Conservation (phyloP, 345 rosid genomes). For the Linum trigynum region DNA sequence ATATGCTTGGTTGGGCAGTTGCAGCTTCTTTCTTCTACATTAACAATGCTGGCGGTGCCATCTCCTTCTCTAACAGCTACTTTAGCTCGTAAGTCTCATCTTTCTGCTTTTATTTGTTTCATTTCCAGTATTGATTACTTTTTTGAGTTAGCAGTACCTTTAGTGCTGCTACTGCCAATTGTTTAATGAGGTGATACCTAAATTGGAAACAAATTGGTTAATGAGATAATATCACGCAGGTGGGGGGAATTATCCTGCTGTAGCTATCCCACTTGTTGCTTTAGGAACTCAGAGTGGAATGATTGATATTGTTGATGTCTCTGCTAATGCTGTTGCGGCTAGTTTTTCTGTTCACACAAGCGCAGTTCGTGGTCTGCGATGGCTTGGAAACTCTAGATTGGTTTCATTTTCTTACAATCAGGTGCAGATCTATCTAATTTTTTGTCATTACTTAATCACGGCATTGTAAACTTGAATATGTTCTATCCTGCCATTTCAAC, state of each 20-base stretch:
- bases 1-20: constrained; percentile 71
- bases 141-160: neutral
- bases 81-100: constrained; percentile 71
- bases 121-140: constrained; percentile 1
- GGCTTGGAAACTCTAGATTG: constrained; percentile 97
- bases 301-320: constrained; percentile 82
- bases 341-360: constrained; percentile 74
- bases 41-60: constrained; percentile 90
- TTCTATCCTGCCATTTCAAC: neutral
- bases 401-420: constrained; percentile 81
- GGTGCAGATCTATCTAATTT: constrained; percentile 21
- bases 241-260: constrained; percentile 85
- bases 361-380: constrained; percentile 77
- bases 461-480: neutral
- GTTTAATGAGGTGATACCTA: no score
- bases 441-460: neutral
- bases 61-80: constrained; percentile 91
- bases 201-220: constrained; percentile 11
- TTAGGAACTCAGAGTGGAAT: constrained; percentile 92
- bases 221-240: constrained; percentile 40
- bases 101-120: constrained; percentile 13
- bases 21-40: constrained; percentile 91
- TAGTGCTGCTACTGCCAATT: neutral
- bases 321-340: constrained; percentile 80
- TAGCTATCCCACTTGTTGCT: constrained; percentile 93